A percentile compares a stretch with the other conserved stretches of the same genome.
phyloP scores from a whole-genome alignment of 306 rosid genomes.

The Rubus idaeus region DNA sequence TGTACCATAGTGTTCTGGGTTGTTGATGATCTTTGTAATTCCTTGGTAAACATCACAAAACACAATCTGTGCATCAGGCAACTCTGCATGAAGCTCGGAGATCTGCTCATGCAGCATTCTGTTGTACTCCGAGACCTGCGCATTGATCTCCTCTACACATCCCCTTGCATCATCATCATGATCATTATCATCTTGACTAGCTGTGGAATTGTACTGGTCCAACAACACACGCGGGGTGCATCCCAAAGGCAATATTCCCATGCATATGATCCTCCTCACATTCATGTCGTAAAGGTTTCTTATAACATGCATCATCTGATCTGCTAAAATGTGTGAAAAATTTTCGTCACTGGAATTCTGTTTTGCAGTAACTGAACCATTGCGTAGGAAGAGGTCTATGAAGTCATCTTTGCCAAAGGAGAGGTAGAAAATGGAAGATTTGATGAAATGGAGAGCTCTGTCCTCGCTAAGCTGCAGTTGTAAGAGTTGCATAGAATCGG shows the following conservation, averaged over 20 bases:
- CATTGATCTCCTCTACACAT: conserved; percentile 58
- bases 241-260: conserved; percentile 75
- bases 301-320: conserved; percentile 60
- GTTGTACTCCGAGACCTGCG: conserved; percentile 60
- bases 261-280: conserved; percentile 68
- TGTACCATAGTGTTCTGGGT: conserved; percentile 54
- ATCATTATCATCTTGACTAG: not conserved
- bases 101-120: conserved; percentile 41
- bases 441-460: conserved; percentile 44
- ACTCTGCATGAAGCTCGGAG: conserved; percentile 40
- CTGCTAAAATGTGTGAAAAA: conserved; percentile 55
- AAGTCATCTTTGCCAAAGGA: conserved; percentile 85
- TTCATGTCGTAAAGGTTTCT: conserved; percentile 61
- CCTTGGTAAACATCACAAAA: conserved; percentile 79
- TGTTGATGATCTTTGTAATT: conserved; percentile 52
- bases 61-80: conserved; percentile 52
- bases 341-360: conserved; percentile 21
- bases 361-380: conserved; percentile 22
- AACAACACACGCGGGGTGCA: conserved; percentile 58
- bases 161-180: conserved; percentile 22
- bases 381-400: conserved; percentile 47
- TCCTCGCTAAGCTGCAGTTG: conserved; percentile 51
- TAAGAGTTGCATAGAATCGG: conserved; percentile 64
- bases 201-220: conserved; percentile 16
- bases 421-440: conserved; percentile 65